Evolutionary conservation across 371 early-diverging fungal genomes (phyloP), one percentile per base, ranked within the genome.

Genomic region (Actinomortierella ambigua): DNA sequence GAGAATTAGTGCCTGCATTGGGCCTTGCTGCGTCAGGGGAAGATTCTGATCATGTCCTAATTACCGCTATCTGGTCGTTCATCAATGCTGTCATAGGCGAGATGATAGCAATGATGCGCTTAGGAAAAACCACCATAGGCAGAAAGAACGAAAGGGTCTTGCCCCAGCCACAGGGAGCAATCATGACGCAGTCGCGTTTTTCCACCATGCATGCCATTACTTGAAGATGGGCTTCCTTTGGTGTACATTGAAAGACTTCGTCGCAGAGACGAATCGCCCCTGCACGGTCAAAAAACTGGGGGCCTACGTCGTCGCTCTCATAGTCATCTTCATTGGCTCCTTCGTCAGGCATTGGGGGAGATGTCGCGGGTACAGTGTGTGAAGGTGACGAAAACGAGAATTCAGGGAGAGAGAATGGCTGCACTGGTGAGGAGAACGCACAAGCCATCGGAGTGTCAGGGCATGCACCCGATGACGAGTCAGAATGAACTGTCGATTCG

Each of bases 81-180:
- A 56, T 62, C 44, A 51, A 62, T 50, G 63, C 43, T 55, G 55
- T 29, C 26, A 56, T 27, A 44, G 63, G 63, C 18, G 63, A 62
- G 52, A 62, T 50, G 18, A 62, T 46, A 39, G 24, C 51, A 24
- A 20, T 56, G 23, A 56, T 24, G 6, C 44, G 0, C 1, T 15
- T 0, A 7, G 63, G 57, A 50, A 50, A 62, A 39, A 22, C 28
- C 46, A 13, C 46, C 56, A 62, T 56, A 55, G 63, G 56, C 40
- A 62, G 63, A 34, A 55, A 50, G 52, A 50, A 62, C n/a, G 55
- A 55, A n/a, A 56, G 52, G n/a, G 63, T 56, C 26, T 62, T 62
- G 17, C 56, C 57, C 63, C 63, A 55, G 34, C 56, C 56, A 18
- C 52, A 62, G 22, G 56, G 63, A 62, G 63, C 57, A 44, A 62